A percentile compares a stretch with the other conserved stretches of the same genome.
phyloP scores from a whole-genome alignment of 805 yeast genomes.

The Nakazawaea laoshanensis region DNA sequence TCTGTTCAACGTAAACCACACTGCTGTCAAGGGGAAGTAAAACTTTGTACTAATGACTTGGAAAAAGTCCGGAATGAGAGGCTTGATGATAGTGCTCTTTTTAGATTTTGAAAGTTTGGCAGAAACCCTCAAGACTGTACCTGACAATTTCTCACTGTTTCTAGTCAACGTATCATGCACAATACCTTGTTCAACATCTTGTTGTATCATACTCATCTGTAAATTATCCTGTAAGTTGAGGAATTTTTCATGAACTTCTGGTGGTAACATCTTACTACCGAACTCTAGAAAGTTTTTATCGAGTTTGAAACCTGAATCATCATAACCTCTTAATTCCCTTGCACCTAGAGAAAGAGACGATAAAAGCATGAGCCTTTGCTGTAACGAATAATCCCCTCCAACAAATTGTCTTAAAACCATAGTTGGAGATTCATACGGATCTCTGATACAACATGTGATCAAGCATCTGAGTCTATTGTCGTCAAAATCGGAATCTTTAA shows the following conservation, averaged over 20 bases:
- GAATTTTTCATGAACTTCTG: constrained; percentile 35
- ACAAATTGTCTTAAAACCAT: constrained; percentile 40
- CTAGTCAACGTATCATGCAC: constrained; percentile 18
- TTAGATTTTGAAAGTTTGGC: constrained; percentile 18
- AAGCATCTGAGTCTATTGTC: constrained; percentile 55
- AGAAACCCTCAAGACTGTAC: constrained; percentile 35
- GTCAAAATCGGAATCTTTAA: constrained; percentile 52
- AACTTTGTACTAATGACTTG: constrained; percentile 33
- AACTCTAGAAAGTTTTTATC: constrained; percentile 29
- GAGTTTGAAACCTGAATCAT: constrained; percentile 12
- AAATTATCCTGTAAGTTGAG: constrained; percentile 15
- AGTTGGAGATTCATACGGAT: constrained; percentile 29
- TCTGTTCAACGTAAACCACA: constrained; percentile 32
- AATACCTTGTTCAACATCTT: neutral
- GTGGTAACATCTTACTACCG: constrained; percentile 37
- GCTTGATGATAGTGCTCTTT: constrained; percentile 12
- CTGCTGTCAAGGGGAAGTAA: constrained; percentile 45
- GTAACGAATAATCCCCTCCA: constrained; percentile 74
- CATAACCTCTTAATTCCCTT: constrained; percentile 58
- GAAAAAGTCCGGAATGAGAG: constrained; percentile 26
- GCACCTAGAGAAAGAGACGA: constrained; percentile 66
- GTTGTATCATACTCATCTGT: neutral
- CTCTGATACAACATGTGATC: constrained; percentile 53
- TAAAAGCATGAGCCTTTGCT: constrained; percentile 63
- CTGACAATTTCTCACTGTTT: constrained; percentile 26